Conservation (phyloP, 352 stramenopile species). For the Phytophthora podocarpi region DNA sequence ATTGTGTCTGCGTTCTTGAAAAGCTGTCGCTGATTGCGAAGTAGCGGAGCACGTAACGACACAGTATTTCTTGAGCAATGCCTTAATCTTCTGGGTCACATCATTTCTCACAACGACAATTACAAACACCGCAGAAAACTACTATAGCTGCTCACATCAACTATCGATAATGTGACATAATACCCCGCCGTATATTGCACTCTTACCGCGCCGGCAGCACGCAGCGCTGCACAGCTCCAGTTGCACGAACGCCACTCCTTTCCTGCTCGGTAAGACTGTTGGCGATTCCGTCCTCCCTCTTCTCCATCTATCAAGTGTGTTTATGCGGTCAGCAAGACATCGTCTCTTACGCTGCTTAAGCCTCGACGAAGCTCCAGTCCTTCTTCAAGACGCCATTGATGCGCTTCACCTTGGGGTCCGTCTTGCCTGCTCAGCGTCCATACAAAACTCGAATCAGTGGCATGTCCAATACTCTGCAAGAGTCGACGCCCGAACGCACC, state of each 20-base stretch:
- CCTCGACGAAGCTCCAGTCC: constrained; percentile 55
- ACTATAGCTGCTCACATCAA: no score
- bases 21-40: not conserved
- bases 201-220: constrained; percentile 19
- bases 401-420: constrained; percentile 70
- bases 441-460: no score
- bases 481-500: constrained; percentile 40
- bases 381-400: constrained; percentile 82
- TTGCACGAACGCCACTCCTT: constrained; percentile 2
- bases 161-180: constrained; percentile 29
- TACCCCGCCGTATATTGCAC: constrained; percentile 36
- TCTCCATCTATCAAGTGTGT: constrained; percentile 23
- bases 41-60: not conserved
- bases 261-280: not conserved
- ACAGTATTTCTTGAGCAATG: not conserved
- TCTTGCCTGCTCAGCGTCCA: constrained; percentile 52
- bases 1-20: not conserved
- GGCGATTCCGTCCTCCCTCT: constrained; percentile 12
- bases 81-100: not conserved
- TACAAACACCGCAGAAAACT: not conserved
- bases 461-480: no score
- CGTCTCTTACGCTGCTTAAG: constrained; percentile 6
- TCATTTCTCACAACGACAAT: not conserved
- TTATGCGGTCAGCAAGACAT: not conserved
- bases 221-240: not conserved